These are phyloP conservation scores for Akanthomyces muscarius DNA, from an alignment of 2,329 filamentous ascomycete genomes.

Conservation along the genomic window DNA sequence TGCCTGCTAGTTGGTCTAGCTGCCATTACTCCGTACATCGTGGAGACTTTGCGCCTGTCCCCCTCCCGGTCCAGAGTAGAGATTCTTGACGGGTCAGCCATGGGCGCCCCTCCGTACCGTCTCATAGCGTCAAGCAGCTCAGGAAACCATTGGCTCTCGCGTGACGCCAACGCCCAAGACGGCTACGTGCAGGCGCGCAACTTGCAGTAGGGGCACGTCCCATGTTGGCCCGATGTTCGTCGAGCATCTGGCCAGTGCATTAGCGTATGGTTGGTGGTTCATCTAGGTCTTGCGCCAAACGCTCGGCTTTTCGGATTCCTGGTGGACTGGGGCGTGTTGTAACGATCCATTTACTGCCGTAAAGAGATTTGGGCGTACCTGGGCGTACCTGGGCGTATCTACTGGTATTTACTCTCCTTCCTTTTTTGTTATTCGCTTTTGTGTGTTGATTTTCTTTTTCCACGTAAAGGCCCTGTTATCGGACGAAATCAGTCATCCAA, in stretches of 20 bases:
- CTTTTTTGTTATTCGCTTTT: not conserved
- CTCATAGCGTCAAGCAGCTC: not conserved
- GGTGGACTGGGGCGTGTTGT: not conserved
- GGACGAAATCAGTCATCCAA: not conserved
- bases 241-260: not conserved
- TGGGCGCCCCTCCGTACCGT: not conserved
- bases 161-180: not conserved
- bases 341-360: not conserved
- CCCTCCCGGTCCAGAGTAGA: not conserved
- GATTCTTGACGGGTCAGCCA: not conserved
- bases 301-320: not conserved
- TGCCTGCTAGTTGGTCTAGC: no score
- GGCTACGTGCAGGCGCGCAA: conserved; percentile 1
- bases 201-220: not conserved
- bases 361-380: not conserved
- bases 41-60: not conserved
- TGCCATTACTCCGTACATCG: not conserved
- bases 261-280: not conserved
- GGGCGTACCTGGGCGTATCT: not conserved
- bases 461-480: not conserved
- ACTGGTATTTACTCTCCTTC: not conserved
- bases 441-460: not conserved
- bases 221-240: conserved; percentile 5
- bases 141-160: not conserved
- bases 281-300: not conserved